phyloP scores from a whole-genome alignment of 1,284 basidiomycete species.

The Cryptococcus hybrid region DNA sequence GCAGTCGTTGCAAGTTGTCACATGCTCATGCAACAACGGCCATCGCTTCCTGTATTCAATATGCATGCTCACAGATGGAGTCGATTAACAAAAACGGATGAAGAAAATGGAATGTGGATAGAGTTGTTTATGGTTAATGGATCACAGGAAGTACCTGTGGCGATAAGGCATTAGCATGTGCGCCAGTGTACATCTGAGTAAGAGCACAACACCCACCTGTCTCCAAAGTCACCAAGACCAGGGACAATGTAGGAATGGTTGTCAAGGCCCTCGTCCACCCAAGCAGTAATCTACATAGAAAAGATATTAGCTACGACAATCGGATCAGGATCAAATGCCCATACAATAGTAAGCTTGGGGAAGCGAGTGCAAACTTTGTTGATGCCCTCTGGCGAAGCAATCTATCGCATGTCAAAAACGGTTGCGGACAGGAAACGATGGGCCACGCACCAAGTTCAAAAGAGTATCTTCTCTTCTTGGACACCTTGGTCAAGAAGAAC shows the following conservation, averaged over 20 bases:
- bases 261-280: conserved; percentile 94
- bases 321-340: conserved; percentile 28
- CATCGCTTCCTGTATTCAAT: no score
- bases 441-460: conserved; percentile 79
- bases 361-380: conserved; percentile 75
- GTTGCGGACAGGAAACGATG: background rate
- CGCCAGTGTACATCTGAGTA: no score
- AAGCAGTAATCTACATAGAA: conserved; percentile 71
- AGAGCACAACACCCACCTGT: no score
- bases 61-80: no score
- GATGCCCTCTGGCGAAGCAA: conserved; percentile 89
- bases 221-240: conserved; percentile 88
- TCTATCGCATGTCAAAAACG: conserved; percentile 53
- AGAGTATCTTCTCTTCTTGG: conserved; percentile 76
- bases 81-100: no score
- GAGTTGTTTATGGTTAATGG: no score
- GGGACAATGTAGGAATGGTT: conserved; percentile 66
- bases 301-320: background rate
- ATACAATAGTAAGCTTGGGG: conserved; percentile 77
- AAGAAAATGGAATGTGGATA: no score
- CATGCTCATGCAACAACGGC: no score
- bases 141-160: no score
- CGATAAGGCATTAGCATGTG: no score
- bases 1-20: no score
- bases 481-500: conserved; percentile 89